Base-by-base conservation (phyloP, 495 filamentous ascomycete species). In the Hypoxylon trugodes region DNA sequence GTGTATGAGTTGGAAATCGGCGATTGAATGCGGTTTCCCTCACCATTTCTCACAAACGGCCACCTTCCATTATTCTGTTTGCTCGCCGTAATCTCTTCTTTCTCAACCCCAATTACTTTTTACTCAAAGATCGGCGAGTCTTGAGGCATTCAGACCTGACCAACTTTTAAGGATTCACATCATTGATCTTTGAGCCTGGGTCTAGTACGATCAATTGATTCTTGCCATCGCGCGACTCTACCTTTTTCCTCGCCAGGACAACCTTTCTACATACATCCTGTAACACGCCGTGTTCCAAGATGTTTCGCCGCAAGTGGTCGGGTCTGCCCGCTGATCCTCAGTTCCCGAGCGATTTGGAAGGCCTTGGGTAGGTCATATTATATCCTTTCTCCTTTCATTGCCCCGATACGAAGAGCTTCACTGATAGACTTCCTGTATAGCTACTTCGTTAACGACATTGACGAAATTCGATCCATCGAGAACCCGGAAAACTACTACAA, bases 281-380 rank as follows among this genome's bases (percentile, higher is more conserved):
- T 42, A 7, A 18, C 25, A 49, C 24, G 0, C 15, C 24, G 40
- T 8, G 15, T 16, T 4, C 18, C 52, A 54, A 42, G 9, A 93
- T 96, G 92, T 94, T 92, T 70, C 78, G 85, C 69, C 86, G 87
- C 59, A 73, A 78, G 56, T 75, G 79, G 74, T 74, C 77, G 61
- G 73, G 84, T 79, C 85, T 96, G 4, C 90, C 90, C n/a, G 55
- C 76, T 16, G 93, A 96, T 66, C 84, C 89, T 2, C 49, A 75
- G 10, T 94, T 87, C 64, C 82, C 84, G 12, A 72, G 77, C 2
- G 78, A 90, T 63, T 74, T 96, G 24, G 73, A 82, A 35, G 77
- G 82, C 41, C 81, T 96, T 13, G 92, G 91, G 90, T 93, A 79
- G 59, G 83, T 74, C 8, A 8, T 10, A 15, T 36, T 65, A 21